A percentile compares a stretch with the other conserved stretches of the same genome.
Conservation (phyloP, 2,329 filamentous ascomycete genomes). For the Cryphonectria nitschkei region DNA sequence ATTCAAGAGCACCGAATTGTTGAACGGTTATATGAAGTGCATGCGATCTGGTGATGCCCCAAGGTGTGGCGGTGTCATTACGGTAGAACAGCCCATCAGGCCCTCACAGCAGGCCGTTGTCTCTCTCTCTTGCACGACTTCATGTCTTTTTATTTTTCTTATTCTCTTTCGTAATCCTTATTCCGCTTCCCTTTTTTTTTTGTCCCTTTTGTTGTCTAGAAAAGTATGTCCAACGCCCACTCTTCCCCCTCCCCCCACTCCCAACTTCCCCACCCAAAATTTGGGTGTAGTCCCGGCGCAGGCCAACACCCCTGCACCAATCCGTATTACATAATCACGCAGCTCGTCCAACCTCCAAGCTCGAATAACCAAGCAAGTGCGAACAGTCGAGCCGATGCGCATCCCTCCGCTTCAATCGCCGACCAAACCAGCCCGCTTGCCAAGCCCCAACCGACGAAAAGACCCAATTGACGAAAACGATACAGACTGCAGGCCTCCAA, state of each 20-base stretch:
- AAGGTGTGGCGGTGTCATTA: not conserved
- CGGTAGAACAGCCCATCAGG: not conserved
- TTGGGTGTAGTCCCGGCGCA: too few species aligned
- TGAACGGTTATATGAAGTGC: not conserved
- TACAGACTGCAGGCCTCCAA: not conserved
- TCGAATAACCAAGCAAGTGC: conserved; percentile 14
- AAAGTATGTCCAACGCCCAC: too few species aligned
- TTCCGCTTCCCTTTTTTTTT: too few species aligned
- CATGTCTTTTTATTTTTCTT: not conserved
- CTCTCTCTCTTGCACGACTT: not conserved
- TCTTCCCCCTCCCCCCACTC: too few species aligned
- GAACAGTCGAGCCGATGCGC: too few species aligned
- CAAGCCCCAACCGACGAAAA: not conserved
- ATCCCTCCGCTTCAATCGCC: not conserved
- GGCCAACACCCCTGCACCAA: not conserved
- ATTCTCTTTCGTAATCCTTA: not conserved
- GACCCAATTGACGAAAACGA: not conserved
- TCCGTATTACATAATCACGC: conserved; percentile 1
- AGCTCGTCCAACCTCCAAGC: conserved; percentile 11
- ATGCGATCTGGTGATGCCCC: not conserved
- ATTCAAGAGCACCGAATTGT: not conserved
- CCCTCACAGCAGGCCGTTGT: not conserved
- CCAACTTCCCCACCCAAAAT: too few species aligned
- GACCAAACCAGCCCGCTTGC: not conserved
- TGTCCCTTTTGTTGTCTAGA: too few species aligned